Conservation (phyloP, 2,329 filamentous ascomycete species). For the Coniochaeta sp. region DNA sequence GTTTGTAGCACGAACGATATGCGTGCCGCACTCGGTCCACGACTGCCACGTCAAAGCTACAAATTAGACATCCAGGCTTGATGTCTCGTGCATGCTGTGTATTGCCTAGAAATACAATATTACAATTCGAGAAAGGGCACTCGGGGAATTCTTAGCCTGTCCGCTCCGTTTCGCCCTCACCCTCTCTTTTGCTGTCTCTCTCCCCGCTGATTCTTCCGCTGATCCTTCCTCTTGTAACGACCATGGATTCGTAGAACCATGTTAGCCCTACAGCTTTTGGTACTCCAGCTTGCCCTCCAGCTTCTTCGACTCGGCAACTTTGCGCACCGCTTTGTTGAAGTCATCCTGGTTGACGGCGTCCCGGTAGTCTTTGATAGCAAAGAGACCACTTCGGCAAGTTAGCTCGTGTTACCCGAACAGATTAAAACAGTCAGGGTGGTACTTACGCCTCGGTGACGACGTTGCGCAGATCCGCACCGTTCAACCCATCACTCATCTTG, state of each 20-base stretch:
- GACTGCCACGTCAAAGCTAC: not conserved
- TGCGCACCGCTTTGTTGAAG: constrained; percentile 98
- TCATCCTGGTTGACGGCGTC: constrained; percentile 97
- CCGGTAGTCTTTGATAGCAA: constrained; percentile 96
- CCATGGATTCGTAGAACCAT: not conserved
- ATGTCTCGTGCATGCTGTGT: not conserved
- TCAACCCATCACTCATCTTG: constrained; percentile 98
- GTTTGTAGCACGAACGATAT: not conserved
- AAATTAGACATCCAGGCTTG: not conserved
- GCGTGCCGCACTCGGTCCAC: not conserved
- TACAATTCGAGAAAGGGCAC: not conserved
- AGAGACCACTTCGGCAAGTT: constrained; percentile 60
- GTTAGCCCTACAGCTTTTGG: constrained; percentile 67
- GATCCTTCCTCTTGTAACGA: not conserved
- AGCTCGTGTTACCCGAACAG: constrained; percentile 4
- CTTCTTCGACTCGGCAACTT: constrained; percentile 97
- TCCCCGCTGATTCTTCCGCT: no score
- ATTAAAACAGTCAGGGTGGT: not conserved
- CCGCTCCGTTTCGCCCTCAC: not conserved
- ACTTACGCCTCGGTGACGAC: constrained; percentile 97
- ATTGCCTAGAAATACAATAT: not conserved
- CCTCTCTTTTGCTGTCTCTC: no score
- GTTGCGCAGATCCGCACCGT: constrained; percentile 94
- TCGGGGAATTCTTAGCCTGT: not conserved
- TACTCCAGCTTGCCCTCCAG: constrained; percentile 97